A percentile compares a stretch with the other conserved stretches of the same genome.
phyloP scores from a whole-genome alignment of 768 basidiomycete species.

The Inosperma sp. region DNA sequence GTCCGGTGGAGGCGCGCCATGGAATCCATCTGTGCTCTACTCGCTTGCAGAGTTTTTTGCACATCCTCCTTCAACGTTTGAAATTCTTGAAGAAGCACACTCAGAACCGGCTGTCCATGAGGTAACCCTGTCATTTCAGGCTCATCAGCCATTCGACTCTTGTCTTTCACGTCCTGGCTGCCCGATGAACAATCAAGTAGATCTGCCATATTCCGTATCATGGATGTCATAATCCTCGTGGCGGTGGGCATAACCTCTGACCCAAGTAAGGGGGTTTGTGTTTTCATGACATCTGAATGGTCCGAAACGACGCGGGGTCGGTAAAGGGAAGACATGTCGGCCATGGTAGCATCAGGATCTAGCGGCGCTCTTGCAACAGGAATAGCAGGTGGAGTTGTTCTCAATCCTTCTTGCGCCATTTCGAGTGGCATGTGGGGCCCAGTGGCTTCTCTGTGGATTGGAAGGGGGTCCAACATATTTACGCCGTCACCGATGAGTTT shows the following conservation, averaged over 20 bases:
- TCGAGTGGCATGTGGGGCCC: too few species aligned
- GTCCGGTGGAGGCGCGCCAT: not conserved
- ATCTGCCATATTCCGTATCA: conserved; percentile 14
- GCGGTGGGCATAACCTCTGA: not conserved
- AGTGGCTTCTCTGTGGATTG: too few species aligned
- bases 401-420: too few species aligned
- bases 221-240: conserved; percentile 8
- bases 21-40: not conserved
- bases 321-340: not conserved
- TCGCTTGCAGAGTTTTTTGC: not conserved
- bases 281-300: not conserved
- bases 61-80: conserved; percentile 3
- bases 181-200: conserved; percentile 3
- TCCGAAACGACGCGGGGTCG: not conserved
- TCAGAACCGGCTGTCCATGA: not conserved
- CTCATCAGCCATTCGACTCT: not conserved
- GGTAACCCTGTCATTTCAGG: not conserved
- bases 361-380: not conserved
- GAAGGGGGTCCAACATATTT: too few species aligned
- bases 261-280: not conserved
- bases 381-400: not conserved
- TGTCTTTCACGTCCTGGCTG: conserved; percentile 3
- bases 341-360: conserved; percentile 7
- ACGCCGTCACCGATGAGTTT: not conserved
- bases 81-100: conserved; percentile 4